Conservation (phyloP, 768 basidiomycete genomes). For the Hericium erinaceus region DNA sequence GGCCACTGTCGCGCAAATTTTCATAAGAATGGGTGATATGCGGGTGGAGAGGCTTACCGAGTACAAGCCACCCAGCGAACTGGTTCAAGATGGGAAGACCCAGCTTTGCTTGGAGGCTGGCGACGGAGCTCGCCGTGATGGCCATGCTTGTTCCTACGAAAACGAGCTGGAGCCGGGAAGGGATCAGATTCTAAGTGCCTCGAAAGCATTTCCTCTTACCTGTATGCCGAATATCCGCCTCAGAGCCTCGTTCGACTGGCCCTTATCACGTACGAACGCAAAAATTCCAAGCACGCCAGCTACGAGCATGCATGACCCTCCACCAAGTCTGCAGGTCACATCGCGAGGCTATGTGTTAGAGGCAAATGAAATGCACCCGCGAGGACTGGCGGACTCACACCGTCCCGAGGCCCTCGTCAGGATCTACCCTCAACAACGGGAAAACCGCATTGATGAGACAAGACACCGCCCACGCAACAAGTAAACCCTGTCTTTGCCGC, state of each 20-base stretch:
- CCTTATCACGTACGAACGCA: neutral
- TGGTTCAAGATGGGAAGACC: conserved; percentile 60
- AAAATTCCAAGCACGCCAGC: conserved; percentile 1
- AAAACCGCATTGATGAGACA: conserved; percentile 57
- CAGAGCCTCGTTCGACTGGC: neutral
- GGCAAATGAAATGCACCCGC: no score
- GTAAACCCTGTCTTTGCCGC: conserved; percentile 18
- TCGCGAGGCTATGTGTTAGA: neutral
- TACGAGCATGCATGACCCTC: conserved; percentile 37
- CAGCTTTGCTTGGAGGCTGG: conserved; percentile 50
- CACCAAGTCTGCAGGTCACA: conserved; percentile 17
- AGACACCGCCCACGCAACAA: conserved; percentile 34
- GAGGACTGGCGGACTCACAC: conserved; percentile 40
- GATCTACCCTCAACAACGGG: conserved; percentile 64
- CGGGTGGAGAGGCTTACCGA: conserved; percentile 36
- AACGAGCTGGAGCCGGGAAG: conserved; percentile 25
- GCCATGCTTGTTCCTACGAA: conserved; percentile 39
- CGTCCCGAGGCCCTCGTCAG: conserved; percentile 45
- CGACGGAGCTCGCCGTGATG: conserved; percentile 50
- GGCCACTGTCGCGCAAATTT: conserved; percentile 25
- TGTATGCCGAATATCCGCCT: neutral
- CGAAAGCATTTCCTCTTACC: neutral
- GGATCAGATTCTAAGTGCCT: neutral
- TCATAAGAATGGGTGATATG: neutral
- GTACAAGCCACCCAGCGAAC: conserved; percentile 50